A percentile compares a stretch with the other conserved stretches of the same genome.
Conservation (phyloP, 179 eudicot genomes). For the Silene vulgaris region DNA sequence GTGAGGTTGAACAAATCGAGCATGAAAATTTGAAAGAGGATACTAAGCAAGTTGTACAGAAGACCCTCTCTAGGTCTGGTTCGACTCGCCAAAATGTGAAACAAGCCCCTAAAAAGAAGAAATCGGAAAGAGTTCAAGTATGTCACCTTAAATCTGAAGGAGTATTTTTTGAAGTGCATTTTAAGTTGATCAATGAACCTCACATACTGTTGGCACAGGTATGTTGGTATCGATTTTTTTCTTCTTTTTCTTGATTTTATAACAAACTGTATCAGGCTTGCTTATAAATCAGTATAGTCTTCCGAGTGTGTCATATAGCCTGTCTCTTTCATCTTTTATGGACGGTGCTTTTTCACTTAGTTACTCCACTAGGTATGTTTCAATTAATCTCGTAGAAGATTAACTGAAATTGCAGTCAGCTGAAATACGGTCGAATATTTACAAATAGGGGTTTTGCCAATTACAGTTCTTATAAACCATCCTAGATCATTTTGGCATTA, state of each 20-base stretch:
- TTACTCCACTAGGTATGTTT: neutral
- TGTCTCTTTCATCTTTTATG: neutral
- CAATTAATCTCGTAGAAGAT: neutral
- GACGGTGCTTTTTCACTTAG: neutral
- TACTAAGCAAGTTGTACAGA: conserved; percentile 24
- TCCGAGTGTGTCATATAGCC: neutral
- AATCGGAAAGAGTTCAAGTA: conserved; percentile 28
- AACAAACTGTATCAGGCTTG: neutral
- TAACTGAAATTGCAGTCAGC: neutral
- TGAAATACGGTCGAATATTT: neutral
- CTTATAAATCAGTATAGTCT: neutral
- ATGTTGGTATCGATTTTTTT: neutral
- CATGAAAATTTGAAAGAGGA: conserved; percentile 28
- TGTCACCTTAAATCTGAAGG: conserved; percentile 34
- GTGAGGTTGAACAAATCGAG: conserved; percentile 19
- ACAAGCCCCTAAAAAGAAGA: conserved; percentile 19
- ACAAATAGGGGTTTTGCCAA: neutral
- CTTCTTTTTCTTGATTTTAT: neutral
- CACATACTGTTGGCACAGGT: conserved; percentile 85
- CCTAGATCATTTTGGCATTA: neutral
- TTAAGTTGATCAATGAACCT: conserved; percentile 56
- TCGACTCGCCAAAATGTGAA: conserved; percentile 26
- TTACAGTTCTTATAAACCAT: neutral
- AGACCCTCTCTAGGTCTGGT: conserved; percentile 24
- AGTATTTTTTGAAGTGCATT: conserved; percentile 56